Conservation (phyloP, 352 stramenopile genomes). For the Pythium aquatile region DNA sequence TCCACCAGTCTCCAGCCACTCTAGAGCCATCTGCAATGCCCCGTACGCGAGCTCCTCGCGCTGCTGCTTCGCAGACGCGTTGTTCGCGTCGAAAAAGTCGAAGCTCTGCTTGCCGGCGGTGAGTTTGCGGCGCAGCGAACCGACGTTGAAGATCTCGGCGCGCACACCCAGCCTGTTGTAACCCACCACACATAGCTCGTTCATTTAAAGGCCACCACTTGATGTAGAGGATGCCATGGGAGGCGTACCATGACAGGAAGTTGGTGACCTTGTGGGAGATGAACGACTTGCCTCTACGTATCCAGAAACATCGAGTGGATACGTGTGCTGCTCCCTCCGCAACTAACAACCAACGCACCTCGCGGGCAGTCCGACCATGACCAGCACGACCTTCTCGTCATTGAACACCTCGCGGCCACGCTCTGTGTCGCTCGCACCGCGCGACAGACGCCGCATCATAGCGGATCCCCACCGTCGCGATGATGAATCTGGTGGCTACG, state of each 20-base stretch:
- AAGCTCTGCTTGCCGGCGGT: conserved; percentile 51
- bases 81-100: conserved; percentile 86
- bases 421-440: background rate
- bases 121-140: conserved; percentile 85
- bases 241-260: conserved; percentile 38
- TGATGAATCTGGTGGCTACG: background rate
- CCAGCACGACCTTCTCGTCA: conserved; percentile 87
- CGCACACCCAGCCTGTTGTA: conserved; percentile 35
- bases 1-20: conserved; percentile 44
- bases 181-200: background rate
- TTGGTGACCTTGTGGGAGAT: conserved; percentile 84
- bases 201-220: background rate
- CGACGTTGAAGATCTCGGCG: conserved; percentile 90
- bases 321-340: background rate
- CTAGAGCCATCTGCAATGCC: conserved; percentile 35
- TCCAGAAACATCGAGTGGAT: background rate
- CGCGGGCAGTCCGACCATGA: conserved; percentile 89
- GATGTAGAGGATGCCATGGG: no score
- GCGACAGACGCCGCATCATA: conserved; percentile 19
- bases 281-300: conserved; percentile 82
- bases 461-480: background rate
- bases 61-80: conserved; percentile 54
- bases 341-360: conserved; percentile 27
- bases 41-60: conserved; percentile 67
- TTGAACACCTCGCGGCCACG: conserved; percentile 44